phyloP scores from a whole-genome alignment of 1,139 yeast species.

The Scheffersomyces titani region DNA sequence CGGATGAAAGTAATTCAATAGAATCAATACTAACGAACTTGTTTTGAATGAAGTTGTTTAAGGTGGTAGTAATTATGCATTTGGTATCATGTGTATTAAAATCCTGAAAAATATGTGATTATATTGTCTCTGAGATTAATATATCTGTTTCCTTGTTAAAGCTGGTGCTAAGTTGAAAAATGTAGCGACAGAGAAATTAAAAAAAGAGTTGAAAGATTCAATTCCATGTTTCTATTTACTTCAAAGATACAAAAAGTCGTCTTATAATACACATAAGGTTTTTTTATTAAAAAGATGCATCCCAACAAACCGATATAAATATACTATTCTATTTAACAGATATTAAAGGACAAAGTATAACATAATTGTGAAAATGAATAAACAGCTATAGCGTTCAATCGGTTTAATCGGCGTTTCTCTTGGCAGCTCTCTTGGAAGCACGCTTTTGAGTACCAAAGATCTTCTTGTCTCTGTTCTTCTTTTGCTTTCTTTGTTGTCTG shows the following conservation, averaged over 20 bases:
- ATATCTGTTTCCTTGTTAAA: too few species aligned
- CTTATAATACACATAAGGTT: constrained; percentile 4
- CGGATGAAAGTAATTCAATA: too few species aligned
- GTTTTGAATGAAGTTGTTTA: too few species aligned
- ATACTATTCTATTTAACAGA: constrained; percentile 15
- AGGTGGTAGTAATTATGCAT: too few species aligned
- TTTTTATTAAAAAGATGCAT: constrained; percentile 15
- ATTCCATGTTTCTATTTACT: neutral
- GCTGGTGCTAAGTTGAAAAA: too few species aligned
- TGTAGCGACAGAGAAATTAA: too few species aligned
- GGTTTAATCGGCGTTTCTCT: constrained; percentile 58
- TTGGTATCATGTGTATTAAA: too few species aligned
- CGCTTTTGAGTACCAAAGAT: constrained; percentile 97
- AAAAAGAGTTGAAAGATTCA: too few species aligned
- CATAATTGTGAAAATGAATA: constrained; percentile 7
- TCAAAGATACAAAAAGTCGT: neutral
- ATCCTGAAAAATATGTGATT: too few species aligned
- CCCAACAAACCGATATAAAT: constrained; percentile 13
- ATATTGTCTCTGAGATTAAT: too few species aligned
- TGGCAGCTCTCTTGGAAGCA: constrained; percentile 90
- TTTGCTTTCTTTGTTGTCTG: constrained; percentile 99
- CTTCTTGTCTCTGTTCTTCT: constrained; percentile 99
- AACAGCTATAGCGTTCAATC: neutral
- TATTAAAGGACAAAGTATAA: constrained; percentile 4
- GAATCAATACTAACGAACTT: too few species aligned